Base-by-base conservation (phyloP, 1,284 basidiomycete species). In the Waitea zeae region DNA sequence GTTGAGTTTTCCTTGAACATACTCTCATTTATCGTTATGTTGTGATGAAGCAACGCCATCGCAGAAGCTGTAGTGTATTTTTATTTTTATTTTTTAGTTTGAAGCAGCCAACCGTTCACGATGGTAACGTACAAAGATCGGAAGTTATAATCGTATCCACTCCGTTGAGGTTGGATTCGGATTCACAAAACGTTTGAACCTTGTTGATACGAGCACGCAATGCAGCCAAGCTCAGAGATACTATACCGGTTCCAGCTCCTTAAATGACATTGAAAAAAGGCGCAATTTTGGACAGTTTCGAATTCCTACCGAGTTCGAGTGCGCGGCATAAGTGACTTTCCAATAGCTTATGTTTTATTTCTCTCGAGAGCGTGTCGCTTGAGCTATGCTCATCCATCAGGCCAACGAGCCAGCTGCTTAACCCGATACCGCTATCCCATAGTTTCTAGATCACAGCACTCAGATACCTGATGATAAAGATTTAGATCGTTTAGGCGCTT, bases 361-460 rank as follows among this genome's bases (percentile, higher is more conserved):
- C 39, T 7, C 42, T 42, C 13, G 60, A 36, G 14, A 42, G 20
- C 0, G 31, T 11, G 38, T 30, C 6, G 36, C 33, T 3, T 30
- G 33, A 17, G 14, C 15, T 13, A 20, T 26, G 17, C 12, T 12
- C 30, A 14, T 18, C 14, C 3, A 34, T 49, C 37, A 61, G 51
- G 41, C 51, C 51, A 12, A 62, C 54, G 12, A 88, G 57, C 81
- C 82, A 88, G 0, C 80, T 69, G 37, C 75, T 72, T 15, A 88
- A 56, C 2, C 80, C 83, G 32, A 88, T 64, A 1, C 84, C 86
- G 37, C 83, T 89, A 51, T 90, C 87, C 87, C 86, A 89, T 35
- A 89, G 68, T 83, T 89, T 90, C 86, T 89, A 56, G 5, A 20
- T n/a, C n/a, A n/a, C n/a, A n/a, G n/a, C n/a, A n/a, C n/a, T n/a